Base-by-base conservation (phyloP, 1,284 basidiomycete genomes). In the Taiwanofungus camphoratus region DNA sequence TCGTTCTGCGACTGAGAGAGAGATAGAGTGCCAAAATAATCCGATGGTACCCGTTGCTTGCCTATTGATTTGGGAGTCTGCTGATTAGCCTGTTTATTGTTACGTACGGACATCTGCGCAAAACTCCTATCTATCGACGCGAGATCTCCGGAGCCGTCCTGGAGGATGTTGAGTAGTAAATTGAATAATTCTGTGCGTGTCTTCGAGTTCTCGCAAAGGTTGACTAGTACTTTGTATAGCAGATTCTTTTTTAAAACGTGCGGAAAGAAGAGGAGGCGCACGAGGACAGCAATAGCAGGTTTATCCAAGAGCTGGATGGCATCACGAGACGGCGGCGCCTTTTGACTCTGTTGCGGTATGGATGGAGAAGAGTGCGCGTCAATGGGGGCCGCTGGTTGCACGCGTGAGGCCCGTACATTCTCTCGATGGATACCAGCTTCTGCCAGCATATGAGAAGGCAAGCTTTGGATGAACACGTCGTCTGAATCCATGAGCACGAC, bases 181-280 rank as follows among this genome's bases (percentile, higher is more conserved):
- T 92, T 94, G 69, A 99, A 88, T 21, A 99, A 74, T 55, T 99
- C 96, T 3, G 80, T 82, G 16, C 95, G 79, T 2, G 94, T 95
- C 61, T 88, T 92, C 2, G 81, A 72, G 62, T 99, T 99, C 68
- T 99, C 93, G 64, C 93, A 98, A 4, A 99, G 73, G 61, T 99
- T 95, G 51, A 91, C 85, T 21, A 99, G 79, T 2, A 98, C 87
- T 61, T 89, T 88, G 66, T 92, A 89, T 16, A 99, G 74, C 18
- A 87, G 70, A 30, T 80, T 87, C 67, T 92, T 91, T 65, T 83
- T 84, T 49, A 92, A 71, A 31, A 93, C 84, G 55, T 97, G 89
- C 5, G 95, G 96, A 76, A 94, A 97, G 76, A 98, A 99, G 16
- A 99, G 78, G 6, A 99, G 76, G 24, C 95, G 85, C 24, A 98